Evolutionary conservation across 2,329 filamentous ascomycete genomes (phyloP).

Genomic region (Emergomyces pasteurianus): DNA sequence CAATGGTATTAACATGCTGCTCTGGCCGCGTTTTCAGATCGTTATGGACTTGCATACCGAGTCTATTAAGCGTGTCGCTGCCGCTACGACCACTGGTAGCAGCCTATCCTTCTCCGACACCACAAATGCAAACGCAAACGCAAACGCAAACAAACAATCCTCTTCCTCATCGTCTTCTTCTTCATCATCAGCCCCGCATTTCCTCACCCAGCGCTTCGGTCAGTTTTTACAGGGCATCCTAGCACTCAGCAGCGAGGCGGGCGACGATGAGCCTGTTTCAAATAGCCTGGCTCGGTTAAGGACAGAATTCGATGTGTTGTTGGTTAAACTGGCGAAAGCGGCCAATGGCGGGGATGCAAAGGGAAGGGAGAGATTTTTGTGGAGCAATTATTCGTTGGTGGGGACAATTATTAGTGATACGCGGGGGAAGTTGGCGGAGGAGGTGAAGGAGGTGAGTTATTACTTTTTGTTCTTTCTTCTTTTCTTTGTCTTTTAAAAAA

Average conservation of each 20-base stretch:
- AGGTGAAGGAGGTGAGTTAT: background rate
- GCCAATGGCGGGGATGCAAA: constrained; percentile 47
- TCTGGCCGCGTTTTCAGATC: constrained; percentile 91
- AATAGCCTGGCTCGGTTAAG: constrained; percentile 67
- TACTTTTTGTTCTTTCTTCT: background rate
- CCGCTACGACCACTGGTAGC: constrained; percentile 20
- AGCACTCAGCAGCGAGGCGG: constrained; percentile 72
- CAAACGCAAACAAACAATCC: constrained; percentile 20
- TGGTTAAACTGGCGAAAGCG: constrained; percentile 60
- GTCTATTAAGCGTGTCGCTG: constrained; percentile 54
- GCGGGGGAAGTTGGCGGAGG: constrained; percentile 11
- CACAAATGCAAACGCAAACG: constrained; percentile 3
- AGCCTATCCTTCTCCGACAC: constrained; percentile 32
- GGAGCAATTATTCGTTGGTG: constrained; percentile 94
- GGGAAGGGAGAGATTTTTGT: constrained; percentile 77
- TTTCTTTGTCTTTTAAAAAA: background rate
- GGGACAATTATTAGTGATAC: constrained; percentile 70
- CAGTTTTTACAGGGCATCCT: constrained; percentile 82
- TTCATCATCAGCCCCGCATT: constrained; percentile 63
- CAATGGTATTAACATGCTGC: constrained; percentile 87
- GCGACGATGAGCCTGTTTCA: constrained; percentile 85
- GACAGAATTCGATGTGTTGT: constrained; percentile 70
- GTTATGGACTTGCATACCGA: constrained; percentile 91
- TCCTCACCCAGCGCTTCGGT: constrained; percentile 88
- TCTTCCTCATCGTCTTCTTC: constrained; percentile 15